Percentiles rank a stretch among this genome's conserved stretches.
phyloP scores from a whole-genome alignment of 1,284 basidiomycete species.

The Mycena sp. region DNA sequence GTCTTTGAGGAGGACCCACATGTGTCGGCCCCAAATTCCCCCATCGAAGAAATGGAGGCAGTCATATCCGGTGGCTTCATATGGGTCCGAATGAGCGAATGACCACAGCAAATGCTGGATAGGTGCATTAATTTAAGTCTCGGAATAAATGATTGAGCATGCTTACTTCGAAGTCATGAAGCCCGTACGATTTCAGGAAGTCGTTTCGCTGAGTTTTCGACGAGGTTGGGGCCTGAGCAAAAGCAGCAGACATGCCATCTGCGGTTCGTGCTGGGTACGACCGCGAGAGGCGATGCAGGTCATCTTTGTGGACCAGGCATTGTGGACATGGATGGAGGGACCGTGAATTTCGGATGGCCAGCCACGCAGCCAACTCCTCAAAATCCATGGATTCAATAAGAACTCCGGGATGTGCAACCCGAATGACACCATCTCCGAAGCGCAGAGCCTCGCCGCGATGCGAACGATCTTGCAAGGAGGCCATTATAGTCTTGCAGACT shows the following conservation, averaged over 20 bases:
- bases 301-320: conserved; percentile 20
- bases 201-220: conserved; percentile 27
- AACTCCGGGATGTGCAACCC: conserved; percentile 38
- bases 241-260: conserved; percentile 25
- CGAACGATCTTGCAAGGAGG: conserved; percentile 26
- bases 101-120: not conserved
- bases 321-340: conserved; percentile 38
- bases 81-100: conserved; percentile 6
- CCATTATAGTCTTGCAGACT: conserved; percentile 32
- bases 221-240: conserved; percentile 14
- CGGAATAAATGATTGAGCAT: not conserved
- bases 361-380: conserved; percentile 38
- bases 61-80: not conserved
- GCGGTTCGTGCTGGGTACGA: conserved; percentile 26
- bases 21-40: conserved; percentile 6
- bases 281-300: conserved; percentile 24
- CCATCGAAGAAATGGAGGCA: not conserved
- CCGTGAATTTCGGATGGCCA: conserved; percentile 30
- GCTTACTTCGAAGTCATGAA: not conserved
- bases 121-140: not conserved
- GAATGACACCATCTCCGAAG: conserved; percentile 35
- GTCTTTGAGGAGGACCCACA: not conserved
- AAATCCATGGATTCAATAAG: conserved; percentile 39
- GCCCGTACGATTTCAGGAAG: not conserved
- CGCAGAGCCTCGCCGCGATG: conserved; percentile 33